Evolutionary conservation across 352 stramenopile species (phyloP), one percentile per base, ranked within the genome.

Genomic region (Halophytophthora polymorphica): DNA sequence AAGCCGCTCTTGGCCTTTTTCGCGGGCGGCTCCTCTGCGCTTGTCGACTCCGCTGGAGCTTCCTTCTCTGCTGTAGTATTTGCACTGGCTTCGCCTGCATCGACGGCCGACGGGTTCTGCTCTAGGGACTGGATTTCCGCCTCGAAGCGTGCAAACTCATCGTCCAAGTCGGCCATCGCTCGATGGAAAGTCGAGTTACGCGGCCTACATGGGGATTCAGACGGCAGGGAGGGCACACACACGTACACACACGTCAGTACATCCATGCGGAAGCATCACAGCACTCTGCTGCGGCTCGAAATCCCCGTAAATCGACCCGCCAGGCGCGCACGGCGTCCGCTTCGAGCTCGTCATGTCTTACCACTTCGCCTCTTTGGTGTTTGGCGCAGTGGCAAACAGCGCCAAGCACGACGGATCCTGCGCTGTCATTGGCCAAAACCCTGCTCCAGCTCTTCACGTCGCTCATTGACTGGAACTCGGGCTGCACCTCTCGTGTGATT

Each of bases 101-200:
- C 40, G 10, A 31, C 19, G 1, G 19, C 6, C 7, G 65, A n/a
- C 1, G 39, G 15, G 6, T 75, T 48, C 64, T 79, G 52, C 61
- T 90, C 82, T 18, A 94, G 65, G 35, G 79, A 82, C 65, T 84
- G 69, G n/a, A 94, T 65, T 47, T 94, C 83, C 15, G 79, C 83
- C 58, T 91, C 75, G 50, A 94, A 94, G 42, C 62, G 82, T 47
- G 83, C 83, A 48, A 94, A 86, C 66, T 90, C 81, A 46, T 90
- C 82, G 53, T 94, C 83, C 50, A 92, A 46, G 39, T 78, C 61
- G 15, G 72, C 58, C 80, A 90, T 90, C 3, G 13, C 15, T n/a
- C 10, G 12, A 14, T 31, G 7, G 23, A 17, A 44, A 3, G 3
- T 13, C 11, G n/a, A 44, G 10, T 15, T 25, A 23, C 38, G 15